Base-by-base conservation (phyloP, 2,329 filamentous ascomycete species). In the Talaromyces sp. region DNA sequence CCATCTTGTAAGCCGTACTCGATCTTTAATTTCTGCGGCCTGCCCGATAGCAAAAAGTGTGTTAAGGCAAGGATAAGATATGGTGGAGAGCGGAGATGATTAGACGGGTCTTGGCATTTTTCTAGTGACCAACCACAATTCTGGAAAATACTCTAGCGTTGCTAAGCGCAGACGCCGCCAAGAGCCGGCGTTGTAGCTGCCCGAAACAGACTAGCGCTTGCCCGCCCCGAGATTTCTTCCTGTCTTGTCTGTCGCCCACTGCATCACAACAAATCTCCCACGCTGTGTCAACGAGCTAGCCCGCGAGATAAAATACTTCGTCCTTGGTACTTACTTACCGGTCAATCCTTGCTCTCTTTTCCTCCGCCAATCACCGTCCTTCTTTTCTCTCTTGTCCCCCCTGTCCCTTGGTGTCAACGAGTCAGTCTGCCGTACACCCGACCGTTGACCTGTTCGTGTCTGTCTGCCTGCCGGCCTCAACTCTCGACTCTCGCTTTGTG, bases 291-390 rank as follows among this genome's bases (percentile, higher is more conserved):
- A 57, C 33, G n/a, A 57, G 22, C 54, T 57, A 57, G 19, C 22
- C 13, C 9, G 35, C 35, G 27, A 31, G 3, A 31, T 31, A 37
- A 37, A 37, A 37, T n/a, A 45, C n/a, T 45, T 45, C 27, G 5
- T 31, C 27, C 49, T 31, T 8, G 16, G 24, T 50, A 14, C 7
- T 52, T 50, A 14, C 7, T 52, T 33, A 11, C 27, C 35, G 33
- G 8, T 16, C 52, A 58, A 31, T 59, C 56, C 56, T 59, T 59
- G 56, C 56, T 45, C 56, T n/a, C 9, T 58, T 41, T 22, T 8
- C 22, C 37, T 22, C 56, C 56, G 39, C 56, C 56, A 59, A 59
- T 59, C 39, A 56, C 52, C 6, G 31, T 27, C 39, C 56, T 10
- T 45, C 22, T 13, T 45, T 19, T 59, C 37, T 59, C 13, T 41